A percentile compares a stretch with the other conserved stretches of the same genome.
Conservation (phyloP, 164 flowering plant genomes). For the Nelumbo lutea region DNA sequence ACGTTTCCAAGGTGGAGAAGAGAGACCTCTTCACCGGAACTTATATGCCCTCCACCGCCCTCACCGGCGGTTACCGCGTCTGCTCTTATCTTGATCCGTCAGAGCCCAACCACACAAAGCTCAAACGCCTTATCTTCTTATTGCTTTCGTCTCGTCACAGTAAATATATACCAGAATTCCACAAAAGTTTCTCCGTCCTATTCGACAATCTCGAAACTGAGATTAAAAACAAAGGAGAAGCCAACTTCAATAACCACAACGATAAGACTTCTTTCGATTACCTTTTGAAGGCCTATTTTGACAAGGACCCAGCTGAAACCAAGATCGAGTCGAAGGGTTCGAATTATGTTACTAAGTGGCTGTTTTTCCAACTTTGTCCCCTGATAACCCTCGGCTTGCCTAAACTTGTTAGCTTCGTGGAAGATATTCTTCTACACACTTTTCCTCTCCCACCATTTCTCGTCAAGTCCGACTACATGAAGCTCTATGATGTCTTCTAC, state of each 20-base stretch:
- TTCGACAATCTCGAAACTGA: slow-evolving; percentile 20
- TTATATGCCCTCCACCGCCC: slow-evolving; percentile 31
- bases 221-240: slow-evolving; percentile 13
- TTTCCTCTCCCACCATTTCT: slow-evolving; percentile 28
- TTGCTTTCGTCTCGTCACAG: slow-evolving; percentile 14
- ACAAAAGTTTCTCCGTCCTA: slow-evolving; percentile 3
- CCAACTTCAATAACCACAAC: slow-evolving; percentile 18
- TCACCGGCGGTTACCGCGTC: slow-evolving; percentile 36
- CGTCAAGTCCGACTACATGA: slow-evolving; percentile 29
- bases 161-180: slow-evolving; percentile 27
- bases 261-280: slow-evolving; percentile 29
- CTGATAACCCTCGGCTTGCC: slow-evolving; percentile 26
- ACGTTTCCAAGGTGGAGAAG: slow-evolving; percentile 35
- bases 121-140: slow-evolving; percentile 17
- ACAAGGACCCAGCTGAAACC: slow-evolving; percentile 17
- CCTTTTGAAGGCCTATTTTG: slow-evolving; percentile 18
- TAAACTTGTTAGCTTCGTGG: slow-evolving; percentile 10
- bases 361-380: slow-evolving; percentile 34
- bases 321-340: slow-evolving; percentile 26
- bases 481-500: slow-evolving; percentile 28
- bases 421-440: slow-evolving; percentile 36
- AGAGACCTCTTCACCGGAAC: slow-evolving; percentile 34
- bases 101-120: slow-evolving; percentile 26
- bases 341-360: slow-evolving; percentile 21
- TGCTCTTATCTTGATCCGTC: slow-evolving; percentile 34